Evolutionary conservation across 495 filamentous ascomycete genomes (phyloP).

Genomic region (Immersiella caudata): DNA sequence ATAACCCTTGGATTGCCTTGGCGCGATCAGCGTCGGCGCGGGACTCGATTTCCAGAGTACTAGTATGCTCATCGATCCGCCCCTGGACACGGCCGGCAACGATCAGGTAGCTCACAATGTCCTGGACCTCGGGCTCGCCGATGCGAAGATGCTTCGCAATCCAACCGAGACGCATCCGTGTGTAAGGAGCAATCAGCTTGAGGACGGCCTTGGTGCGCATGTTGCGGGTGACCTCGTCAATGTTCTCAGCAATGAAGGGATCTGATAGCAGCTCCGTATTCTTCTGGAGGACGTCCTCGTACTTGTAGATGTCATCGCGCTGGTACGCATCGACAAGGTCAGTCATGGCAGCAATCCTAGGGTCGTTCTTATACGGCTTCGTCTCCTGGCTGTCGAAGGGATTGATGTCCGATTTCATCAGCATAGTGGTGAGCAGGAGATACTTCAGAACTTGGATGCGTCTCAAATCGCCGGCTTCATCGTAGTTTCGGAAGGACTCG

Average conservation of each 20-base stretch:
- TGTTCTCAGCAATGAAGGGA: conserved; percentile 97
- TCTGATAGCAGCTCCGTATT: conserved; percentile 89
- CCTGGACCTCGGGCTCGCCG: conserved; percentile 80
- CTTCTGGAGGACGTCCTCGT: conserved; percentile 82
- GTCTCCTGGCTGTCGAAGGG: conserved; percentile 99
- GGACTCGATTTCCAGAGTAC: conserved; percentile 79
- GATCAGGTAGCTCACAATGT: conserved; percentile 91
- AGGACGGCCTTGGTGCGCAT: conserved; percentile 95
- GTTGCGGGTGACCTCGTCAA: conserved; percentile 97
- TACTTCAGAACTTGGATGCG: conserved; percentile 98
- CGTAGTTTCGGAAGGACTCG: conserved; percentile 98
- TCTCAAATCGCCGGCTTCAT: conserved; percentile 94
- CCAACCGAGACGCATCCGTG: conserved; percentile 82
- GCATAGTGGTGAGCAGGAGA: conserved; percentile 92
- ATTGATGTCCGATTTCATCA: conserved; percentile 99
- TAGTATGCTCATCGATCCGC: conserved; percentile 84
- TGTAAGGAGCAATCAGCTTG: conserved; percentile 93
- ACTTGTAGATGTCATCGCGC: conserved; percentile 88
- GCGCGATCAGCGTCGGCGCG: conserved; percentile 73
- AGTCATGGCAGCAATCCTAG: conserved; percentile 94
- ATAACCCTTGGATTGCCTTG: conserved; percentile 73
- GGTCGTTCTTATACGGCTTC: conserved; percentile 97
- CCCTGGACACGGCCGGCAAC: conserved; percentile 83
- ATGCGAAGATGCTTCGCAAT: conserved; percentile 86
- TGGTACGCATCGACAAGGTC: conserved; percentile 96